Evolutionary conservation across 2,329 filamentous ascomycete species (phyloP), one percentile per base, ranked within the genome.

Genomic region (Catunica adiposa): DNA sequence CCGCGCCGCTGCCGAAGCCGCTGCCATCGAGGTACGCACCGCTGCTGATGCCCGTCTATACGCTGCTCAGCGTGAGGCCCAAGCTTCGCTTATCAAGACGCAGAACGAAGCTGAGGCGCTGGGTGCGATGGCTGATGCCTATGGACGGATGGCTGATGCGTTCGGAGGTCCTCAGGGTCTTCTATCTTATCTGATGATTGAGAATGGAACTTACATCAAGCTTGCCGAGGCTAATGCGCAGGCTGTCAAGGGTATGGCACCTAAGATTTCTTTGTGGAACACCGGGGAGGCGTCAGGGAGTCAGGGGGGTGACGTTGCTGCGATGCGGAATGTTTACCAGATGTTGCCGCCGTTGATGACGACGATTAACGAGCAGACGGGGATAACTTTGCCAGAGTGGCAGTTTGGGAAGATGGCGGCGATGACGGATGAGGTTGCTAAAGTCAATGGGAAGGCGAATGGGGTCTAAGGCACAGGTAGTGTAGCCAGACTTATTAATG

Each of bases 181-280:
- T 57, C 73, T 94, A 62, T 83, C 89, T 66, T 90, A 85, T 73
- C 77, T 90, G 69, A 94, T 94, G 88, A 80, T 94, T 64, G 83
- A 89, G 70, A 83, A 83, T 67, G 83, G 83, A 62, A 86, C 83
- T 0, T 90, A 87, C 67, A 78, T 86, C 64, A 77, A 82, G 62
- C 77, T 94, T 52, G 87, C 87, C 57, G 75, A 83, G 62, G 86
- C 85, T 52, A 94, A 94, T 62, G 86, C 84, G 50, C 66, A 74
- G 31, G 87, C 86, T 31, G 79, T 94, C 64, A 74, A 79, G 53
- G 87, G 87, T 25, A 70, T 94, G 61, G 78, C 89, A 66, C 88
- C 88, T 61, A 94, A 94, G 82, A 92, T 94, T 70, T 89, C 82
- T 60, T 81, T 90, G 25, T 94, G 87, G 88, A 92, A 87, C 66